Base-by-base conservation (phyloP, 192 early-diverging fungal species). In the Phlyctochytrium bullatum region DNA sequence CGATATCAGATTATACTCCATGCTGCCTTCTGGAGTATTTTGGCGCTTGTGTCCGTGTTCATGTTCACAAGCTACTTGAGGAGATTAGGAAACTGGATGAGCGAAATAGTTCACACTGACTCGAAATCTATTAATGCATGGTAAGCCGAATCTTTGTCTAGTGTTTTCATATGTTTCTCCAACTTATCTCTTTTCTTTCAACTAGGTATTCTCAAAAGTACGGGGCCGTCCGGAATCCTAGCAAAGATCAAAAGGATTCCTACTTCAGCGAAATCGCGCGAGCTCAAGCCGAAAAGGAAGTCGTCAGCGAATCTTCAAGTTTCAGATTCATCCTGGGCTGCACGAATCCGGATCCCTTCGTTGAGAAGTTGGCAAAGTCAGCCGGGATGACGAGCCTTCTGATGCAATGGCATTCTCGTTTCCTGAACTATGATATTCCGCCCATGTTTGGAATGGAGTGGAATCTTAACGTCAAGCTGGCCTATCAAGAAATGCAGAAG, bases 401-500 rank as follows among this genome's bases (percentile, higher is more conserved):
- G 6, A 14, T 47, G 20, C 40, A 47, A 47, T 47, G 40, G 40
- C 40, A 47, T 47, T 47, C 40, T 47, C 6, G 40, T 6, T 20
- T 14, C 20, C 40, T 47, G 6, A 20, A 47, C 40, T 47, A 47
- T 47, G 40, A 47, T 47, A 47, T 47, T 6, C 40, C 40, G 20
- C 40, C 20, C 20, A 6, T 20, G 40, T 47, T 14, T 20, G 40
- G 40, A 14, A 14, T 47, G 20, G 40, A 47, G 20, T 47, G 40
- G 40, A 47, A 47, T 47, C 40, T 47, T 47, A 47, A 47, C 20
- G 40, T 47, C 40, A 47, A 47, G 40, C 40, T 47, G 6, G 40
- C 40, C 6, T 6, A 14, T 14, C 40, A 47, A 47, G 40, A 47
- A 47, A 47, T 47, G 40, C 10, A 47, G 20, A 47, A 47, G 40